Evolutionary conservation across 371 early-diverging fungal species (phyloP), one percentile per base, ranked within the genome.

Genomic region (Saksenaea vasiformis): DNA sequence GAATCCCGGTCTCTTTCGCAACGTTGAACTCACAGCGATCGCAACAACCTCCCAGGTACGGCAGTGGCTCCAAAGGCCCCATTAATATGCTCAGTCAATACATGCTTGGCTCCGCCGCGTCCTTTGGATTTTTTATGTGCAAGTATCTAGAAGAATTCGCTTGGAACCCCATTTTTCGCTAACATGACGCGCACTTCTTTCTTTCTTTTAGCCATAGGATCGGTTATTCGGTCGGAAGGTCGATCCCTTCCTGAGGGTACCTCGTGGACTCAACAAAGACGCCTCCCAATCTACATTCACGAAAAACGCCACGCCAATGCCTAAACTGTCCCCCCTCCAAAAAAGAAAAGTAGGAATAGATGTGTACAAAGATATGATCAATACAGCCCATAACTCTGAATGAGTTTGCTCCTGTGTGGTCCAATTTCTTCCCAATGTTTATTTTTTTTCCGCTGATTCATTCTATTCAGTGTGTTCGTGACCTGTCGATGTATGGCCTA

Each of bases 181-280:
- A 15, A 64, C 24, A n/a, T 53, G 28, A 47, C 51, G 51, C 24
- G 51, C 22, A 47, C 24, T 41, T 51, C 13, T 3, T 35, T 22
- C 17, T 80, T 82, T 56, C 83, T 85, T 55, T 83, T 84, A 91
- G 87, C 90, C 31, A 87, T 92, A 65, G 92, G 92, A 38, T 88
- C 90, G 56, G 91, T 89, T 17, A 90, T 92, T 65, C 86, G 92
- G 31, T 84, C 88, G 17, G 90, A 92, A 60, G 83, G 65, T 44
- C 69, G 72, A 37, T 47, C 61, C 15, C 27, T 63, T 37, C 66
- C 66, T 38, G 64, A 64, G 37, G 70, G 63, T 19, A 43, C 54
- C 11, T 24, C 53, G 14, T 69, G 69, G 69, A 64, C 53, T 10
- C 66, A 66, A 35, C 51, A 47, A 47, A 67, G 59, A 66, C 60